A percentile compares a stretch with the other conserved stretches of the same genome.
phyloP scores from a whole-genome alignment of 768 basidiomycete species.

The Lactifluus subvellereus region DNA sequence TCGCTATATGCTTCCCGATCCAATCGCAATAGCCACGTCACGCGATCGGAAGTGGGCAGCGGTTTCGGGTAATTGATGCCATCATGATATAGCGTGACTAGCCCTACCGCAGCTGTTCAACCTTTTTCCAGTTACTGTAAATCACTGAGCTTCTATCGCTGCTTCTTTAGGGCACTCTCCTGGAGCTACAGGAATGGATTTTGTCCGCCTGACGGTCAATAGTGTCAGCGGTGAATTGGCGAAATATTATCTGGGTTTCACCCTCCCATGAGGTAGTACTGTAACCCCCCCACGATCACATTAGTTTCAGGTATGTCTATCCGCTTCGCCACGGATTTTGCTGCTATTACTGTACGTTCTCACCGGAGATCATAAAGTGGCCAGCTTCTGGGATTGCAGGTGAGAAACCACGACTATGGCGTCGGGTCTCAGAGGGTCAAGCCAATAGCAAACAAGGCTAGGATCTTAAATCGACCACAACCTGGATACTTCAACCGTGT shows the following conservation, averaged over 20 bases:
- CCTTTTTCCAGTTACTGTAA: constrained; percentile 25
- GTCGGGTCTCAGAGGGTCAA: constrained; percentile 58
- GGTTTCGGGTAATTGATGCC: constrained; percentile 51
- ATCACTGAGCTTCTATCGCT: constrained; percentile 28
- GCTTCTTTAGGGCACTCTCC: constrained; percentile 35
- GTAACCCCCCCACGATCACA: constrained; percentile 72
- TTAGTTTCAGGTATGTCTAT: constrained; percentile 62
- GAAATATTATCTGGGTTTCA: constrained; percentile 25
- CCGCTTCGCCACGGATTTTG: constrained; percentile 58
- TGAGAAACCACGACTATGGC: constrained; percentile 48
- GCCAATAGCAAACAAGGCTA: constrained; percentile 51
- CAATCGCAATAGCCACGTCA: constrained; percentile 54
- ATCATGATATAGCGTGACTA: constrained; percentile 55
- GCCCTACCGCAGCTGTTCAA: constrained; percentile 39
- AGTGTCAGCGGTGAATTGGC: constrained; percentile 7
- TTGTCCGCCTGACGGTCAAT: constrained; percentile 43
- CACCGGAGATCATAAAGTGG: constrained; percentile 81
- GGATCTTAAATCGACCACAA: constrained; percentile 30
- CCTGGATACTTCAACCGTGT: not conserved
- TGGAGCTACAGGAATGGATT: constrained; percentile 46
- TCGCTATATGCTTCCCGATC: constrained; percentile 66
- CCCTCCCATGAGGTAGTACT: constrained; percentile 64
- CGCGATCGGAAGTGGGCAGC: constrained; percentile 30
- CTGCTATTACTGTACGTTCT: constrained; percentile 53
- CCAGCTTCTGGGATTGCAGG: constrained; percentile 49